A percentile compares a stretch with the other conserved stretches of the same genome.
Conservation (phyloP, 176 grass and related monocot genomes). For the Triticum monococcum region DNA sequence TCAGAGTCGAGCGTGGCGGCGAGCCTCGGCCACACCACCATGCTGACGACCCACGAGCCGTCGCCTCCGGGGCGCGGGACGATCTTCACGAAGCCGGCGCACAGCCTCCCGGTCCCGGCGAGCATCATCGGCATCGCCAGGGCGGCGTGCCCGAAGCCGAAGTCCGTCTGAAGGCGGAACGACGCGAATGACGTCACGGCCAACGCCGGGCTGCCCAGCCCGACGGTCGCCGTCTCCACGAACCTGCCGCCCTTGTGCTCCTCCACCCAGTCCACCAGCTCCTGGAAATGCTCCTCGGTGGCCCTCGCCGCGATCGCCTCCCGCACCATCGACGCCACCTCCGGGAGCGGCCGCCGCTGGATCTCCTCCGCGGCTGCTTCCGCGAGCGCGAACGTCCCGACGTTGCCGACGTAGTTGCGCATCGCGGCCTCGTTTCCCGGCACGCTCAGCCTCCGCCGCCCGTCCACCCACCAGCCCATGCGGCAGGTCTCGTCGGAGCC, state of each 20-base stretch:
- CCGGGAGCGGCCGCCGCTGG: background rate
- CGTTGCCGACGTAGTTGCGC: background rate
- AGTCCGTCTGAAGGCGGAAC: background rate
- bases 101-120: background rate
- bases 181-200: background rate
- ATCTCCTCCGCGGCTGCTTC: background rate
- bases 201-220: background rate
- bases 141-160: background rate
- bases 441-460: background rate
- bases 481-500: background rate
- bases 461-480: background rate
- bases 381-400: background rate
- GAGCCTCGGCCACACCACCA: background rate
- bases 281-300: background rate
- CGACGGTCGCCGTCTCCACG: background rate
- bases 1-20: background rate
- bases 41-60: background rate
- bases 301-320: background rate
- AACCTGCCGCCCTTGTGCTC: background rate
- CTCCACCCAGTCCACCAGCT: background rate
- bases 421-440: background rate
- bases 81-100: background rate
- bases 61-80: background rate
- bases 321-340: background rate
- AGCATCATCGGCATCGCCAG: background rate